Conservation (phyloP, 2,329 filamentous ascomycete species). For the Tolypocladium cylindrosporum region DNA sequence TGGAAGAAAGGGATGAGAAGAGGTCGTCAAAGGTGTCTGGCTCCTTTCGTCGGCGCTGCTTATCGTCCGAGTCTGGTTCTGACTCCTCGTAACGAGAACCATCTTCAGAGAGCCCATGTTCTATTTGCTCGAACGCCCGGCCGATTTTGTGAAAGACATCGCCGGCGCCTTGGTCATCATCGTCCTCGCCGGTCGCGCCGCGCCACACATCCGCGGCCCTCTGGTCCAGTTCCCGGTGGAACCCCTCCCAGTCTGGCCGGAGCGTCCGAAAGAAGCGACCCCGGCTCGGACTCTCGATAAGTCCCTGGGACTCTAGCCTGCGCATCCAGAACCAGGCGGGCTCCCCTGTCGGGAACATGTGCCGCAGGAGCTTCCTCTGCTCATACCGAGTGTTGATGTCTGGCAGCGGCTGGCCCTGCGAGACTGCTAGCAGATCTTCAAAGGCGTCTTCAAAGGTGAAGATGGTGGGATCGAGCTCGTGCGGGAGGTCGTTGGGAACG, state of each 20-base stretch:
- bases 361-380: conserved; percentile 24
- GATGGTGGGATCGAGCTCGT: conserved; percentile 21
- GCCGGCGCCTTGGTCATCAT: conserved; percentile 3
- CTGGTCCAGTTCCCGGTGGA: conserved; percentile 20
- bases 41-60: conserved; percentile 1
- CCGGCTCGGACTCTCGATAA: conserved; percentile 22
- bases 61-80: not conserved
- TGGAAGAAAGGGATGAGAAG: conserved; percentile 26
- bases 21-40: conserved; percentile 30
- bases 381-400: conserved; percentile 25
- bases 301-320: conserved; percentile 24
- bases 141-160: conserved; percentile 7
- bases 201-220: conserved; percentile 18
- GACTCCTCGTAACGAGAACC: not conserved
- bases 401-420: conserved; percentile 30
- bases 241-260: conserved; percentile 14
- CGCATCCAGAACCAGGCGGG: conserved; percentile 32
- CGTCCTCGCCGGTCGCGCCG: conserved; percentile 6
- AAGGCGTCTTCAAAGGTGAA: conserved; percentile 49
- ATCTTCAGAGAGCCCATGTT: conserved; percentile 3
- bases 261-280: conserved; percentile 6
- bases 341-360: conserved; percentile 29
- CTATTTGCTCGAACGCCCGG: conserved; percentile 6
- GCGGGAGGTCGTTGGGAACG: conserved; percentile 31
- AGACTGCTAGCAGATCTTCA: conserved; percentile 43